Evolutionary conservation across 345 rosid species (phyloP).

Genomic region (Rhizophora mangle): DNA sequence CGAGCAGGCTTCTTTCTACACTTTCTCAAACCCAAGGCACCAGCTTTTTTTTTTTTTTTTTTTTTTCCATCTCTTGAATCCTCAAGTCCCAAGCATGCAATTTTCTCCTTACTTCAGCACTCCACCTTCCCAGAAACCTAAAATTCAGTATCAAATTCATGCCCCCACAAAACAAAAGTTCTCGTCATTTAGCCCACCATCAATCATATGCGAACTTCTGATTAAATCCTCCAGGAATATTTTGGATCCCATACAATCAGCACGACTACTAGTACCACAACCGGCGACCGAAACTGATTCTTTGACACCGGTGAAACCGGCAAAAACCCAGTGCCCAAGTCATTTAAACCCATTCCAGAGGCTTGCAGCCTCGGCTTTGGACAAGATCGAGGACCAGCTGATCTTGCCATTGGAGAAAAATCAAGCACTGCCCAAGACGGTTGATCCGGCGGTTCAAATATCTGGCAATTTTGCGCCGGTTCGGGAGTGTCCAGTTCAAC

Average conservation of each 20-base stretch:
- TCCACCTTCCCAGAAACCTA: neutral
- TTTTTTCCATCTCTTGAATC: too few species aligned
- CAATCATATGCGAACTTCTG: constrained; percentile 23
- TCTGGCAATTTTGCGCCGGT: constrained; percentile 74
- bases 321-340: constrained; percentile 1
- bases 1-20: neutral
- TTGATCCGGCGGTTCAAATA: constrained; percentile 49
- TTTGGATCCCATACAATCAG: neutral
- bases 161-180: neutral
- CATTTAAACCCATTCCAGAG: constrained; percentile 37
- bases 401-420: constrained; percentile 28
- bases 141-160: neutral
- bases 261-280: neutral
- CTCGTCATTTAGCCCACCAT: constrained; percentile 4
- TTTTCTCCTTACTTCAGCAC: constrained; percentile 4
- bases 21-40: too few species aligned
- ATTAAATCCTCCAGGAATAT: constrained; percentile 22
- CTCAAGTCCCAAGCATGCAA: constrained; percentile 16
- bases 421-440: constrained; percentile 29
- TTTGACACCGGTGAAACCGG: neutral
- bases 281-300: neutral
- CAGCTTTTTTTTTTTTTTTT: too few species aligned
- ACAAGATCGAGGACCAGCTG: constrained; percentile 37
- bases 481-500: constrained; percentile 59
- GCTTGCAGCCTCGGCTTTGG: constrained; percentile 34